These are phyloP conservation scores for Globisporangium middletonii DNA, from an alignment of 352 stramenopile species.

Conservation along the genomic window DNA sequence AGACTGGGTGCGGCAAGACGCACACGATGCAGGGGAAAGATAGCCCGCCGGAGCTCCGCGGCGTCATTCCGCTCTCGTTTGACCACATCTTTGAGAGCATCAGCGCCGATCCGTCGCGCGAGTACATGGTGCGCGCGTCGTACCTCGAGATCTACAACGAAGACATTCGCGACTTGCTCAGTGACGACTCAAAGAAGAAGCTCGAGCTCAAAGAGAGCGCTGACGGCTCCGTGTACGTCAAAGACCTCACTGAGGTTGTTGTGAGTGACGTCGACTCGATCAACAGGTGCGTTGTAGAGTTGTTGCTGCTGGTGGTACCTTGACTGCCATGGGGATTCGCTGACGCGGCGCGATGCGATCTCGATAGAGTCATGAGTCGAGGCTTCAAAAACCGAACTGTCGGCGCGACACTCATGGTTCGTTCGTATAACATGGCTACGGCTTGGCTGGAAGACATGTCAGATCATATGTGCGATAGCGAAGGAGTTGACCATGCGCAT, in stretches of 20 bases:
- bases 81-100: constrained; percentile 88
- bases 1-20: constrained; percentile 82
- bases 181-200: constrained; percentile 73
- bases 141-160: constrained; percentile 97
- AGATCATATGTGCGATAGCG: background rate
- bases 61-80: constrained; percentile 81
- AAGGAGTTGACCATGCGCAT: background rate
- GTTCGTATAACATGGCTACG: background rate
- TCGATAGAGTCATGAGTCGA: constrained; percentile 49
- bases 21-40: constrained; percentile 85
- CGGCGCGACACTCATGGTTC: constrained; percentile 75
- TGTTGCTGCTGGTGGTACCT: background rate
- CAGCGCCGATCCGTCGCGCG: constrained; percentile 44
- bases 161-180: constrained; percentile 89
- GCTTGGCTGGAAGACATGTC: no score
- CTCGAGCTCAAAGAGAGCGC: constrained; percentile 82
- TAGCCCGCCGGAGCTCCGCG: constrained; percentile 59
- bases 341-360: background rate
- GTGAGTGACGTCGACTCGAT: constrained; percentile 73
- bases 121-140: constrained; percentile 85
- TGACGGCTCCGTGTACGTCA: constrained; percentile 82
- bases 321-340: background rate
- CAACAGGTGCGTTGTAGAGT: constrained; percentile 29
- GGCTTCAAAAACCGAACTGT: constrained; percentile 85
- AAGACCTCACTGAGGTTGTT: constrained; percentile 84